These are phyloP conservation scores for Zygotorulaspora mrakii DNA, from an alignment of 1,139 yeast species.

Conservation along the genomic window DNA sequence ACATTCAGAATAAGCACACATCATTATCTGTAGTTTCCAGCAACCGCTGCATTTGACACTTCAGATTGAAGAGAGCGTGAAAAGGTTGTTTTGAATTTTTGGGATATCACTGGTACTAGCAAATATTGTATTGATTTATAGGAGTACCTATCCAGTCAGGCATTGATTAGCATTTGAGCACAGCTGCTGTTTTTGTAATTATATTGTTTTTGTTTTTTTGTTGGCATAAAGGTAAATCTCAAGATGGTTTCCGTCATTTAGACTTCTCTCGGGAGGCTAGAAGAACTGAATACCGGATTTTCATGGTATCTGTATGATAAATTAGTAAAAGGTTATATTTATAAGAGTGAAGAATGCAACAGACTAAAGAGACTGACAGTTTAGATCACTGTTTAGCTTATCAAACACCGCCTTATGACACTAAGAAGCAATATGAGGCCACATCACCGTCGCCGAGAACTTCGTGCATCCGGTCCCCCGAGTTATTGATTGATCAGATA, in stretches of 20 bases:
- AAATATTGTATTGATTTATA: neutral
- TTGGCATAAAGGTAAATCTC: constrained; percentile 4
- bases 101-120: neutral
- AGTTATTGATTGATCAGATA: constrained; percentile 8
- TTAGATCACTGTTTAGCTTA: constrained; percentile 16
- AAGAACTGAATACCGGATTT: constrained; percentile 1
- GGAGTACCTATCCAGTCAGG: neutral
- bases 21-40: neutral
- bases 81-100: too few species aligned
- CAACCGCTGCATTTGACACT: neutral
- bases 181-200: neutral
- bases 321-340: neutral
- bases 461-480: constrained; percentile 11
- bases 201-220: constrained; percentile 1
- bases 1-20: too few species aligned
- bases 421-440: constrained; percentile 1
- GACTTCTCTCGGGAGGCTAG: neutral
- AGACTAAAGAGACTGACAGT: neutral
- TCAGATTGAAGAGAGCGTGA: neutral
- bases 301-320: neutral
- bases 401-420: constrained; percentile 29
- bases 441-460: constrained; percentile 5
- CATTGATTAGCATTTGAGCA: constrained; percentile 3
- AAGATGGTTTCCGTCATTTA: constrained; percentile 6
- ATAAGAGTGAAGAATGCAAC: constrained; percentile 3